Evolutionary conservation across 2,329 filamentous ascomycete species (phyloP).

Genomic region (Epichloe baconii): DNA sequence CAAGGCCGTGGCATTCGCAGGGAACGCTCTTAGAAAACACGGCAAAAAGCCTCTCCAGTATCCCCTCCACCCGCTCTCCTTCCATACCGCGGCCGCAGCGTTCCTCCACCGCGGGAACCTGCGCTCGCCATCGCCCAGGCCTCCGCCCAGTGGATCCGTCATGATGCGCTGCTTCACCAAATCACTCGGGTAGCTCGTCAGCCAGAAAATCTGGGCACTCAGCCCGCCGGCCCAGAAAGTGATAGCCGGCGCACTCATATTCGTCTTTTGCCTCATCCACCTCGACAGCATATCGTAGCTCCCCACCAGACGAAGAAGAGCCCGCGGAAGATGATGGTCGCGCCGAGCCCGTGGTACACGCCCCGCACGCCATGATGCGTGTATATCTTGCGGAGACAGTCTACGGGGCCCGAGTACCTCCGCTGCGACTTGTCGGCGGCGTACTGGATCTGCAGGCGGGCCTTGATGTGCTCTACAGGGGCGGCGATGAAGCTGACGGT

Average conservation of each 20-base stretch:
- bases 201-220: slow-evolving; percentile 88
- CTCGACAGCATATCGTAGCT: slow-evolving; percentile 77
- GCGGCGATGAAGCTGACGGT: slow-evolving; percentile 90
- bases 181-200: slow-evolving; percentile 82
- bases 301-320: slow-evolving; percentile 99
- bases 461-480: slow-evolving; percentile 91
- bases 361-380: slow-evolving; percentile 62
- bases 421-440: slow-evolving; percentile 63
- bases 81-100: slow-evolving; percentile 64
- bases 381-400: slow-evolving; percentile 63
- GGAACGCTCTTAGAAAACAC: slow-evolving; percentile 87
- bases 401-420: slow-evolving; percentile 74
- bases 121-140: slow-evolving; percentile 51
- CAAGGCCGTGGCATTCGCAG: slow-evolving; percentile 87
- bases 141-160: slow-evolving; percentile 77
- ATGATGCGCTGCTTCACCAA: slow-evolving; percentile 95
- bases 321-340: slow-evolving; percentile 76
- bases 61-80: slow-evolving; percentile 61
- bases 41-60: slow-evolving; percentile 93
- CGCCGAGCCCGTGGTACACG: slow-evolving; percentile 72
- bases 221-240: slow-evolving; percentile 97
- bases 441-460: slow-evolving; percentile 89
- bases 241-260: slow-evolving; percentile 61
- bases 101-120: slow-evolving; percentile 66
- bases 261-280: slow-evolving; percentile 51